These are phyloP conservation scores for Penicillium vulpinum DNA, from an alignment of 2,329 filamentous ascomycete species.

Conservation along the genomic window DNA sequence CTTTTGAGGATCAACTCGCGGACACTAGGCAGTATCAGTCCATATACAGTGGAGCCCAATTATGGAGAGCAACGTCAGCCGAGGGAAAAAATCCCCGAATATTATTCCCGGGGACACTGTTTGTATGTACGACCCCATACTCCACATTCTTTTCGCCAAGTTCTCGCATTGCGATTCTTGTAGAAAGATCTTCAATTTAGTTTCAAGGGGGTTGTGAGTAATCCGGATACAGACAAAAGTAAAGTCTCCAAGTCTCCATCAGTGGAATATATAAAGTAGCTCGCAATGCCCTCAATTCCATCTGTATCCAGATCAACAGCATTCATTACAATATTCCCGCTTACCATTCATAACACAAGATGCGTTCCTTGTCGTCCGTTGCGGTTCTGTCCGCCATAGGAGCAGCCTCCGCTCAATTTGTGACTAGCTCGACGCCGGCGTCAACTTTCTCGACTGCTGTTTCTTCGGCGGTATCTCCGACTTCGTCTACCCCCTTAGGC, in stretches of 20 bases:
- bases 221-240: not conserved
- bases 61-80: not conserved
- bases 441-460: not conserved
- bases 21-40: not conserved
- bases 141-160: not conserved
- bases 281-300: not conserved
- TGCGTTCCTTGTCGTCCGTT: not conserved
- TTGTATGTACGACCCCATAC: not conserved
- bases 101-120: not conserved
- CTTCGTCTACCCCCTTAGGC: not conserved
- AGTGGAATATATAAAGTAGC: not conserved
- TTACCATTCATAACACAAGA: not conserved
- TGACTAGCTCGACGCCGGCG: not conserved
- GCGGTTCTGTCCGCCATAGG: not conserved
- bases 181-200: not conserved
- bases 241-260: too few relatives aligned
- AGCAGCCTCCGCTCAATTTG: not conserved
- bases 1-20: not conserved
- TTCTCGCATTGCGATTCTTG: not conserved
- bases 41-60: not conserved
- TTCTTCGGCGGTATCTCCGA: not conserved
- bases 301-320: not conserved
- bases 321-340: not conserved
- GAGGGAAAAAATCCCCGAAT: not conserved
- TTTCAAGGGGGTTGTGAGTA: not conserved